Conservation (phyloP, 2,329 filamentous ascomycete genomes). For the Colletotrichum melonis region DNA sequence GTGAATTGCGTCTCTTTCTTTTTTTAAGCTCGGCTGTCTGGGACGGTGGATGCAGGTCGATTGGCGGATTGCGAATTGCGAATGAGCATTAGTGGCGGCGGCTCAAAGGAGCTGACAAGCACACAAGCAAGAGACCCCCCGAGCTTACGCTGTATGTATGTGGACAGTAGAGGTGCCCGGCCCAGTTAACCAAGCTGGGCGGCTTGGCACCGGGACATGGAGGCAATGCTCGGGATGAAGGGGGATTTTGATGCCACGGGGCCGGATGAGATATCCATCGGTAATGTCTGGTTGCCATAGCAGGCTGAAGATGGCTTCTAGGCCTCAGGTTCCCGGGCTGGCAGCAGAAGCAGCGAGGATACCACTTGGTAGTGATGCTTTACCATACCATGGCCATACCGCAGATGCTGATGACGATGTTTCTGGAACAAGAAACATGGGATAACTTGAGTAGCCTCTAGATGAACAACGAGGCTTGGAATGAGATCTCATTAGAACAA, state of each 20-base stretch:
- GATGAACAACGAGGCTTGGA: slow-evolving; percentile 11
- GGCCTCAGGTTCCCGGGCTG: neutral
- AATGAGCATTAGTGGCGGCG: slow-evolving; percentile 12
- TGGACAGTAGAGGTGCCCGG: neutral
- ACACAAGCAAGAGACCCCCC: neutral
- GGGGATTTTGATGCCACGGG: neutral
- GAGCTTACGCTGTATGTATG: no score
- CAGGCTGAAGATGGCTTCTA: neutral
- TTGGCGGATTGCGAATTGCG: slow-evolving; percentile 26
- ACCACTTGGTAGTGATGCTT: neutral
- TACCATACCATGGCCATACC: neutral
- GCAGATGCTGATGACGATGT: neutral
- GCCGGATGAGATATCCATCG: neutral
- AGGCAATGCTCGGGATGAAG: slow-evolving; percentile 19
- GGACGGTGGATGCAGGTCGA: slow-evolving; percentile 23
- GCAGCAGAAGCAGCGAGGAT: neutral
- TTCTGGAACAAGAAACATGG: neutral
- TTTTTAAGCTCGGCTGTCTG: slow-evolving; percentile 35
- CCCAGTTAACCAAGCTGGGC: slow-evolving; percentile 4
- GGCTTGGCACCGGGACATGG: slow-evolving; percentile 31
- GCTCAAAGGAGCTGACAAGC: slow-evolving; percentile 28
- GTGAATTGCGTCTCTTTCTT: slow-evolving; percentile 19
- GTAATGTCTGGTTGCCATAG: neutral
- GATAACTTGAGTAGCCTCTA: neutral
- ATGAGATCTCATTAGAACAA: slow-evolving; percentile 24